Percentiles rank a stretch among this genome's conserved stretches.
These are phyloP conservation scores for Pythium folliculosum DNA, from an alignment of 352 stramenopile genomes.

Conservation along the genomic window DNA sequence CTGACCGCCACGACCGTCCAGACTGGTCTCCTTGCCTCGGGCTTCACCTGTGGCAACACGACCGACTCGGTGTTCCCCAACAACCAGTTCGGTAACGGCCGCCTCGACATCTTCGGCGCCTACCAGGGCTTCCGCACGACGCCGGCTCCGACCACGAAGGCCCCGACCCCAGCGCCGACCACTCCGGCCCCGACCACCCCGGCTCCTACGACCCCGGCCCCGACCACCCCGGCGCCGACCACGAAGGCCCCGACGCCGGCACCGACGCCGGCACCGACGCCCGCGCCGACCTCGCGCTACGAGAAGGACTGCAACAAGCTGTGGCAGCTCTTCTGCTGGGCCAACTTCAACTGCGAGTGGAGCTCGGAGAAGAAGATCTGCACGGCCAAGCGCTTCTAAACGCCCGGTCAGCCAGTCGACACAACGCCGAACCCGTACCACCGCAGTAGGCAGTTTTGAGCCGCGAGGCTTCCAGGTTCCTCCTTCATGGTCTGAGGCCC, in stretches of 20 bases:
- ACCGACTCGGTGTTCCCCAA: constrained; percentile 1
- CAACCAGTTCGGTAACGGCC: constrained; percentile 10
- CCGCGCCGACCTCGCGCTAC: constrained; percentile 9
- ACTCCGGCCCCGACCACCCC: too few relatives aligned
- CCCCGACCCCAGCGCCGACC: neutral
- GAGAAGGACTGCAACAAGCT: constrained; percentile 20
- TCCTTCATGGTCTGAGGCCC: too few relatives aligned
- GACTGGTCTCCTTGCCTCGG: neutral
- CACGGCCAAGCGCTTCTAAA: constrained; percentile 12
- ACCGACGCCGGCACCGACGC: too few relatives aligned
- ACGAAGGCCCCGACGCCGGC: neutral
- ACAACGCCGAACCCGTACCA: too few relatives aligned
- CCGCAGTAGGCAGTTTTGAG: too few relatives aligned
- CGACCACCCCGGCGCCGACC: constrained; percentile 4
- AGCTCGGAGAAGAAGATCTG: constrained; percentile 15
- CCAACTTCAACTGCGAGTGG: constrained; percentile 20
- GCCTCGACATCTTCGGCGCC: constrained; percentile 6
- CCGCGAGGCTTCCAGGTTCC: too few relatives aligned
- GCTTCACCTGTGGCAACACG: constrained; percentile 7
- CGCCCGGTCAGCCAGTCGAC: neutral
- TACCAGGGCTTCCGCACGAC: constrained; percentile 1
- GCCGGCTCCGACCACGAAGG: neutral
- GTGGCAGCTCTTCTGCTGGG: constrained; percentile 20
- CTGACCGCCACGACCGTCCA: constrained; percentile 8
- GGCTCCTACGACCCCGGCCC: too few relatives aligned